Base-by-base conservation (phyloP, 2,329 filamentous ascomycete genomes). In the Akanthomyces dipterigenus region DNA sequence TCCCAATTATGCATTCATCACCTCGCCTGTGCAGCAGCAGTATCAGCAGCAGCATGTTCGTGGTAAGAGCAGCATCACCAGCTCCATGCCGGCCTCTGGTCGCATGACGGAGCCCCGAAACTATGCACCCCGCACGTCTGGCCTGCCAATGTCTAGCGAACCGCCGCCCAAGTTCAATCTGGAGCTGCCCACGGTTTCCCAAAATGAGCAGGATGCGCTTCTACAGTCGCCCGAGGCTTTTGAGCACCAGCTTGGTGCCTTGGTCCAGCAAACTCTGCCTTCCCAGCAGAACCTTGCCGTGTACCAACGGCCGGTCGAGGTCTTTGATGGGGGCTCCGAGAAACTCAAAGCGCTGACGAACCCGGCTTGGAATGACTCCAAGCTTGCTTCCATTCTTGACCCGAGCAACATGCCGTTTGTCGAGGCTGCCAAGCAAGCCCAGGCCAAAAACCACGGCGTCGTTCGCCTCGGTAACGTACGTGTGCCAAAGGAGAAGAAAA, bases 401-500 rank as follows among this genome's bases (percentile, higher is more conserved):
- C 67, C 73, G 0, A 63, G 65, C 6, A 75, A 76, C 63, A 80
- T 82, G 51, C 81, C 81, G 0, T 83, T 83, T 62, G 64, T 76
- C 0, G 78, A 80, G 62, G 70, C 72, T 7, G 72, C 71, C 3
- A 67, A 70, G 7, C 67, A 72, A 49, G 64, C 69, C 1, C 65
- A 69, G 9, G 67, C 71, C 0, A 64, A 67, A 12, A 72, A 71
- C 42, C 63, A 73, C 38, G 81, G 79, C 2, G 80, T 84, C 1
- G 69, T 84, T 22, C 77, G 78, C 63, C 72, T 85, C 36, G 75
- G 69, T 56, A 84, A 84, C 45, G 82, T 82, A 66, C 73, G 81
- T 75, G 4, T 28, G 16, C 1, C 3, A 24, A 20, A 1, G 20
- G 26, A 20, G 31, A 7, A 11, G 8, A 11, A 24, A 49, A 50